Conservation (phyloP, 805 yeast species). For the Saccharomycopsis olivae region DNA sequence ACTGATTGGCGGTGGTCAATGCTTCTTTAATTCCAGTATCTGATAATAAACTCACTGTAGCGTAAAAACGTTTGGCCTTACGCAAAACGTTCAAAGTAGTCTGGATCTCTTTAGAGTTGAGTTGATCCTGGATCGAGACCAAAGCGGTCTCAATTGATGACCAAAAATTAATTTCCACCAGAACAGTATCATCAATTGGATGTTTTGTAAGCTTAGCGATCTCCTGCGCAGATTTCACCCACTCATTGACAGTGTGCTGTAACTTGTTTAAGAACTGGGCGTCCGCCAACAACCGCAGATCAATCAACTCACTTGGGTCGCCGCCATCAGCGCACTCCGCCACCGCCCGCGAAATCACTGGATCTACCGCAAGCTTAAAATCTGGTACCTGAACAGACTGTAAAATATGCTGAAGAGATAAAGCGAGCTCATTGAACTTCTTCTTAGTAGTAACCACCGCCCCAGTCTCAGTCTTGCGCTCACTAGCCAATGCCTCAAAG, state of each 20-base stretch:
- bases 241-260: slow-evolving; percentile 59
- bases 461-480: slow-evolving; percentile 18
- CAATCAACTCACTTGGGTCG: slow-evolving; percentile 23
- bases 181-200: slow-evolving; percentile 42
- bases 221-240: slow-evolving; percentile 57
- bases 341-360: slow-evolving; percentile 33
- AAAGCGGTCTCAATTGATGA: slow-evolving; percentile 54
- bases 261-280: slow-evolving; percentile 51
- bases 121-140: slow-evolving; percentile 43
- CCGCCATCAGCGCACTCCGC: slow-evolving; percentile 23
- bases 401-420: slow-evolving; percentile 57
- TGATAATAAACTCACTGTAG: slow-evolving; percentile 59
- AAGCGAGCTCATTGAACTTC: slow-evolving; percentile 56
- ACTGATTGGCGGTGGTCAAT: slow-evolving; percentile 37
- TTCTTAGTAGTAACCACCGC: slow-evolving; percentile 40
- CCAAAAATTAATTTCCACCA: slow-evolving; percentile 76
- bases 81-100: slow-evolving; percentile 51
- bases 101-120: slow-evolving; percentile 41
- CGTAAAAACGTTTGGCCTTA: slow-evolving; percentile 68
- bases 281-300: slow-evolving; percentile 35
- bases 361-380: slow-evolving; percentile 41
- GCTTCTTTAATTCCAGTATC: slow-evolving; percentile 61
- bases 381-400: slow-evolving; percentile 63
- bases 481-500: slow-evolving; percentile 40
- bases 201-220: slow-evolving; percentile 44